Percentiles rank a stretch among this genome's conserved stretches.
phyloP scores from a whole-genome alignment of 106 monocot species.

The Ottelia alismoides region DNA sequence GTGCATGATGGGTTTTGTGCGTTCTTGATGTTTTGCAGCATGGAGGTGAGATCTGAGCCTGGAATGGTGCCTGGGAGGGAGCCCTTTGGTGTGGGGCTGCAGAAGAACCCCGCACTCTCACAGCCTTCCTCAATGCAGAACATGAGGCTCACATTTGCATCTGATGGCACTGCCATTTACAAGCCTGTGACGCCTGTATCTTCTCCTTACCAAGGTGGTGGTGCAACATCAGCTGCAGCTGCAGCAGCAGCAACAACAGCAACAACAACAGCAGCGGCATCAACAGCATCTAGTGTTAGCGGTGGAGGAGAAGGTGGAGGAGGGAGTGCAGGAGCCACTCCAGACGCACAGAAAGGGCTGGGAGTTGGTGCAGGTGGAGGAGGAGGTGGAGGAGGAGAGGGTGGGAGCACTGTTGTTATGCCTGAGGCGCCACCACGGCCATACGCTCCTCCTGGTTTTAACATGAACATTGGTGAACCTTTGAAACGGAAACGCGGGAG shows the following conservation, averaged over 20 bases:
- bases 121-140: constrained; percentile 40
- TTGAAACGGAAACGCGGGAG: constrained; percentile 75
- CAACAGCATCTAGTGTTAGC: too few species aligned
- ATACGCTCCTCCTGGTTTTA: constrained; percentile 18
- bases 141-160: constrained; percentile 50
- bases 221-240: too few species aligned
- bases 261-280: too few species aligned
- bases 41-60: constrained; percentile 81
- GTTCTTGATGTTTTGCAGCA: constrained; percentile 12
- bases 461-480: constrained; percentile 34
- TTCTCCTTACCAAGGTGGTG: constrained; percentile 18
- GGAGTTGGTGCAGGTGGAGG: too few species aligned
- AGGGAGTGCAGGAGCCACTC: not conserved
- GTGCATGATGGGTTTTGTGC: too few species aligned
- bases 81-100: constrained; percentile 37
- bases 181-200: constrained; percentile 34
- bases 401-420: too few species aligned
- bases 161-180: constrained; percentile 72
- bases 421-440: too few species aligned
- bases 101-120: constrained; percentile 32
- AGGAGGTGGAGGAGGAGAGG: too few species aligned
- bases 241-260: too few species aligned
- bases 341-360: not conserved
- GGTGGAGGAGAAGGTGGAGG: constrained; percentile 12
- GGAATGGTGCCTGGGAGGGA: constrained; percentile 59